phyloP scores from a whole-genome alignment of 495 filamentous ascomycete species.

The Neurospora sp. region DNA sequence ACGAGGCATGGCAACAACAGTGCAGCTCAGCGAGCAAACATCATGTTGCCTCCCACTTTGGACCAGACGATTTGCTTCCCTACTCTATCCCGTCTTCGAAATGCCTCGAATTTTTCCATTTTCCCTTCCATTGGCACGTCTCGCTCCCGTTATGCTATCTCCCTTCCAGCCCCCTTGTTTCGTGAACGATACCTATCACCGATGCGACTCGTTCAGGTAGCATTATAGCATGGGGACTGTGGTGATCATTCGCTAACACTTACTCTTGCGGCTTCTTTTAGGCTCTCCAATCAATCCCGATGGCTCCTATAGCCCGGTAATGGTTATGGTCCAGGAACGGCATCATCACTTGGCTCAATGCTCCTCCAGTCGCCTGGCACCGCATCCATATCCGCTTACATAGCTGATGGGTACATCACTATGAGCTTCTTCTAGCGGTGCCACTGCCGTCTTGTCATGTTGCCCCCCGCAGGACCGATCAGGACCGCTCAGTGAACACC shows the following conservation, averaged over 20 bases:
- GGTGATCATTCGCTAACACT: neutral
- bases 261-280: neutral
- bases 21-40: neutral
- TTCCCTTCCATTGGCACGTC: neutral
- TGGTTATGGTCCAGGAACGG: neutral
- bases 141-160: neutral
- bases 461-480: neutral
- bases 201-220: neutral
- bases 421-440: neutral
- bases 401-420: neutral
- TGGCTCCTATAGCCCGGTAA: neutral
- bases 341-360: neutral
- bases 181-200: neutral
- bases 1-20: neutral
- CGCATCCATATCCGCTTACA: neutral
- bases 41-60: neutral
- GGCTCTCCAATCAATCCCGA: neutral
- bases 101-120: neutral
- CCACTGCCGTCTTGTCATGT: neutral
- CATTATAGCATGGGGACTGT: neutral
- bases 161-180: neutral
- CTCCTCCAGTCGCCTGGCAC: neutral
- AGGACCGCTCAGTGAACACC: neutral
- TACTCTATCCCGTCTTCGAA: neutral
- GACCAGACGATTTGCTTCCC: neutral